These are phyloP conservation scores for Rheum nobile DNA, from an alignment of 148 eudicot species.

Conservation along the genomic window DNA sequence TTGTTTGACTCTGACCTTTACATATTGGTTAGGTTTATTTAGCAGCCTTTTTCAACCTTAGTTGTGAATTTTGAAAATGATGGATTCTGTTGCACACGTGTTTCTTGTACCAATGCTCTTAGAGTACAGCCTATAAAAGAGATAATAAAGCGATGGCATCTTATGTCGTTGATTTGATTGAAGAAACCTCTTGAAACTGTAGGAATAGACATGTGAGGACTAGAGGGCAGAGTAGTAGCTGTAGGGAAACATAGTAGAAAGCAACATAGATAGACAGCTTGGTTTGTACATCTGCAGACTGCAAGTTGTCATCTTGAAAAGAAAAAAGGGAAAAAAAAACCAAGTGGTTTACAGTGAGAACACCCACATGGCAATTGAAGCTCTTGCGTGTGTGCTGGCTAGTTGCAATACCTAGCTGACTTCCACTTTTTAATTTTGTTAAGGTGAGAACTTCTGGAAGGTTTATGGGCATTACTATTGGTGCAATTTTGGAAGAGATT, in stretches of 20 bases:
- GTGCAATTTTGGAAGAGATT: slow-evolving; percentile 94
- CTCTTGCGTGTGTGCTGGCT: not conserved
- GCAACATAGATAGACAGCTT: not conserved
- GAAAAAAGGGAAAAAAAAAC: not conserved
- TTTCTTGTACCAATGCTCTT: not conserved
- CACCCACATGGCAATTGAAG: not conserved
- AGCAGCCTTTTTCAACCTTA: not conserved
- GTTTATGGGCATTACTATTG: slow-evolving; percentile 91
- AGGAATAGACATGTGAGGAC: not conserved
- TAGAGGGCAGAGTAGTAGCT: not conserved
- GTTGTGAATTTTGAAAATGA: not conserved
- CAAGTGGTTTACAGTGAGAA: not conserved
- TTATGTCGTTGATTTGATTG: not conserved
- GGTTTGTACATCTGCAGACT: too few species aligned
- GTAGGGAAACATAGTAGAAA: not conserved
- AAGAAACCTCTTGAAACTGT: not conserved
- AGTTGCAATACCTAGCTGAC: slow-evolving; percentile 5
- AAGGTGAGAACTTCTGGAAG: slow-evolving; percentile 95
- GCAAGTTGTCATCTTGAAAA: not conserved
- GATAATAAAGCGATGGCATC: too few species aligned
- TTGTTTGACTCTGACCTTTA: slow-evolving; percentile 9
- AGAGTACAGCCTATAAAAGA: too few species aligned
- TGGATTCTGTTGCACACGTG: not conserved
- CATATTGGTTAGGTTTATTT: not conserved
- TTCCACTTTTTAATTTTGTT: slow-evolving; percentile 11